Evolutionary conservation across 305 asterid species (phyloP), one percentile per base, ranked within the genome.

Genomic region (Fraxinus latifolia): DNA sequence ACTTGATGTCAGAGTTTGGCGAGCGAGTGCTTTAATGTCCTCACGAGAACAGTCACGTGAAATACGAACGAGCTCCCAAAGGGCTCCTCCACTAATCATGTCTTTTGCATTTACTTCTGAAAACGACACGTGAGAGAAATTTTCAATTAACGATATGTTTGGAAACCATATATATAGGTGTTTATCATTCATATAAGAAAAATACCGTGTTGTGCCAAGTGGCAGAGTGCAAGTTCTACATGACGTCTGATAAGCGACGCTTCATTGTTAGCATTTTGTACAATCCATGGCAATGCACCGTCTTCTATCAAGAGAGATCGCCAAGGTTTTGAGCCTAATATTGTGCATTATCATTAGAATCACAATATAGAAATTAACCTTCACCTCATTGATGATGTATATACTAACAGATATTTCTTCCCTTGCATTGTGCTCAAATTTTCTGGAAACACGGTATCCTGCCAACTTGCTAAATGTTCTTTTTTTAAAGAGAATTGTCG

Each of bases 31-130:
- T 86, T 89, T 90, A 83, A 96, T 93, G 86, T 96, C 99, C 71
- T 96, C 99, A 65, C 99, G 90, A 47, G 99, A 86, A 82, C 98
- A 95, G 85, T 96, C 98, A n/a, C 95, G 95, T 9, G 97, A 92
- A 79, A 96, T 95, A 55, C 98, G 98, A 50, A 91, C 95, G 31
- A 96, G 96, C 93, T 96, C 99, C 99, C 98, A 91, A 21, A 96
- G 94, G 44, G 98, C 98, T 68, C 99, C 99, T 78, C 97, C 98
- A 72, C 87, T 88, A 70, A 95, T 90, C 91, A 96, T 86, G 82
- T 94, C 96, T 77, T 83, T 93, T 11, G 97, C 97, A 84, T 96
- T 96, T 29, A 86, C 84, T 90, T 96, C 98, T 96, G 96, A 17
- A 34, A 4, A 73, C 1, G 47, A 60, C 2, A 15, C 14, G 44